Percentiles rank a stretch among this genome's conserved stretches.
Conservation (phyloP, 495 filamentous ascomycete species). For the Patellaria atrata region DNA sequence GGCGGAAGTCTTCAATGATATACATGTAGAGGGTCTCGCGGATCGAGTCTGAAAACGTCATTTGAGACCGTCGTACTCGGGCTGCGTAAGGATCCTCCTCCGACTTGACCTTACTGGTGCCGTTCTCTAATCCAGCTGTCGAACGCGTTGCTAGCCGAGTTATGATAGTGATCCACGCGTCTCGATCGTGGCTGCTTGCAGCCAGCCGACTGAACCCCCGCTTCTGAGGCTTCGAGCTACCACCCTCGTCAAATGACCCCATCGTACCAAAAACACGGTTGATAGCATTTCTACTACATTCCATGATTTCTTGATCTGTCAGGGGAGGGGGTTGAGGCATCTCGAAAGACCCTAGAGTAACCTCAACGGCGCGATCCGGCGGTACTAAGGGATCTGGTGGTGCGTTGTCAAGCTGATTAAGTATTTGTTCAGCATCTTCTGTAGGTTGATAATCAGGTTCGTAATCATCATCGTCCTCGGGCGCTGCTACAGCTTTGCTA, state of each 20-base stretch:
- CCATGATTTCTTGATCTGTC: constrained; percentile 47
- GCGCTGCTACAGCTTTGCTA: constrained; percentile 35
- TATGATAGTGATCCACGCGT: constrained; percentile 82
- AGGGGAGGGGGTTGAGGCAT: constrained; percentile 65
- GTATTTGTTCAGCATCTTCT: constrained; percentile 57
- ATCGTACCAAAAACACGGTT: constrained; percentile 66
- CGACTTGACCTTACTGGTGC: constrained; percentile 31
- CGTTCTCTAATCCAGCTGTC: constrained; percentile 47
- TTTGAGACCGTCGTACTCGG: constrained; percentile 5
- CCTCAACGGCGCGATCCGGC: constrained; percentile 33
- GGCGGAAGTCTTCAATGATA: constrained; percentile 79
- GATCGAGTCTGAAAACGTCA: constrained; percentile 48
- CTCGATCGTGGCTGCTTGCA: constrained; percentile 70
- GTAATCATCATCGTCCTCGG: constrained; percentile 76
- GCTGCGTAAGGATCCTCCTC: constrained; percentile 27
- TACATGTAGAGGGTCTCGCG: constrained; percentile 69
- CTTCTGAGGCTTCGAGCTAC: constrained; percentile 31
- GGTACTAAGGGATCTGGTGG: constrained; percentile 34
- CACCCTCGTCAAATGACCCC: constrained; percentile 48
- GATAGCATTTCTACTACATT: constrained; percentile 54
- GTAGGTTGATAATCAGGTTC: constrained; percentile 66
- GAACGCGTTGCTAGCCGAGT: constrained; percentile 74
- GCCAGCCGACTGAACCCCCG: constrained; percentile 70
- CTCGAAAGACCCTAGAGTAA: constrained; percentile 54
- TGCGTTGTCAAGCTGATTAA: constrained; percentile 53